A percentile compares a stretch with the other conserved stretches of the same genome.
phyloP scores from a whole-genome alignment of 139 green algal genomes.

The Tetraselmis striata region DNA sequence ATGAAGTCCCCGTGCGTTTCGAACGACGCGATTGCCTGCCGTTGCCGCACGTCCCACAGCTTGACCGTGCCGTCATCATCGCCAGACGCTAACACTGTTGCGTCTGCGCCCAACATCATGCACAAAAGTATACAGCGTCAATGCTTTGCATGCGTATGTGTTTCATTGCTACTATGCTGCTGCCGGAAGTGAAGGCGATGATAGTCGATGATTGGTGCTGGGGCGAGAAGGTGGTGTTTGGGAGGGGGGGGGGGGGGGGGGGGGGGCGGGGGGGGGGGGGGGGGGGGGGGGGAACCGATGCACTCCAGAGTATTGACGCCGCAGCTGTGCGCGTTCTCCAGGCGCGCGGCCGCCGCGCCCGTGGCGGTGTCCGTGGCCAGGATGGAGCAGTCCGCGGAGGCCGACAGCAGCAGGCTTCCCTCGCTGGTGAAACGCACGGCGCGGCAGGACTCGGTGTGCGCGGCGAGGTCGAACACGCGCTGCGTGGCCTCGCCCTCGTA shows the following conservation, averaged over 20 bases:
- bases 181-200: no score
- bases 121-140: no score
- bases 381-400: conserved; percentile 30
- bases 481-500: neutral
- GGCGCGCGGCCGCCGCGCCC: conserved; percentile 22
- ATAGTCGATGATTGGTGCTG: no score
- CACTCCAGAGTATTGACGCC: conserved; percentile 49
- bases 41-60: conserved; percentile 71
- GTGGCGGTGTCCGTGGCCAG: conserved; percentile 37
- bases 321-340: conserved; percentile 45
- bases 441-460: conserved; percentile 34
- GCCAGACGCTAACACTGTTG: conserved; percentile 45
- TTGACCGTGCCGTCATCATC: conserved; percentile 72
- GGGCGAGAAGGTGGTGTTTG: no score
- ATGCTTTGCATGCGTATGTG: no score
- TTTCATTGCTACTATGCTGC: no score
- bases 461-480: neutral
- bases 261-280: no score
- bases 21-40: conserved; percentile 22
- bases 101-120: neutral
- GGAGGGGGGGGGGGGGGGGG: no score
- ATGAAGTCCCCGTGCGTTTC: conserved; percentile 78
- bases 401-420: conserved; percentile 25
- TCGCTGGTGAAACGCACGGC: conserved; percentile 37
- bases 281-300: no score